Evolutionary conservation across 805 yeast species (phyloP).

Genomic region (Brettanomyces custersianus): DNA sequence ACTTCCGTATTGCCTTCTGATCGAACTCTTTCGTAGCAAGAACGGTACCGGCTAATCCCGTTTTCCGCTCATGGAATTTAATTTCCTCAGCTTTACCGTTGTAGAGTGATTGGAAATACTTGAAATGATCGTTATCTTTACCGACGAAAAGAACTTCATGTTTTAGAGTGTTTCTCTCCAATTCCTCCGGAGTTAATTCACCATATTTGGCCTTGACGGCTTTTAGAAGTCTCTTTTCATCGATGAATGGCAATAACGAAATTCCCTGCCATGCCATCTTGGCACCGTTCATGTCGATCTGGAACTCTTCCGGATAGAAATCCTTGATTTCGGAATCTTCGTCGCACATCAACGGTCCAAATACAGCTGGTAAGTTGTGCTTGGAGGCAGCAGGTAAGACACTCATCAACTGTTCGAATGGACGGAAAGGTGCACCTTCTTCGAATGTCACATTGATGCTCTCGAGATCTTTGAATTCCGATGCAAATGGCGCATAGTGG

Average conservation of each 20-base stretch:
- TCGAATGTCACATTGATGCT: constrained; percentile 50
- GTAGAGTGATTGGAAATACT: constrained; percentile 32
- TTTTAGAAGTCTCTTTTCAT: constrained; percentile 61
- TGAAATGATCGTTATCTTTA: constrained; percentile 44
- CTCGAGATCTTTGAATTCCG: constrained; percentile 58
- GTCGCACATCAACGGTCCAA: constrained; percentile 73
- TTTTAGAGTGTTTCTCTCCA: constrained; percentile 58
- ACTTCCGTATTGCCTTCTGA: constrained; percentile 27
- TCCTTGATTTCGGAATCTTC: constrained; percentile 78
- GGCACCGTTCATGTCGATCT: constrained; percentile 92
- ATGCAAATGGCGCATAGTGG: constrained; percentile 96
- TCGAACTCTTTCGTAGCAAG: constrained; percentile 27
- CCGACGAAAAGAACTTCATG: constrained; percentile 65
- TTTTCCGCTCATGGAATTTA: constrained; percentile 37
- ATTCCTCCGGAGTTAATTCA: constrained; percentile 58
- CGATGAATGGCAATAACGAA: constrained; percentile 83
- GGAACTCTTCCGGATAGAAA: constrained; percentile 82
- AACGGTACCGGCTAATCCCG: constrained; percentile 55
- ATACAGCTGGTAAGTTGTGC: constrained; percentile 73
- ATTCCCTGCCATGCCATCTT: constrained; percentile 95
- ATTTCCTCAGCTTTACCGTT: constrained; percentile 20
- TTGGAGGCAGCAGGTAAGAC: constrained; percentile 92
- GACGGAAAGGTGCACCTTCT: constrained; percentile 72
- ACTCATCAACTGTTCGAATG: constrained; percentile 91
- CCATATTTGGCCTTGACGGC: constrained; percentile 61